Conservation (phyloP, 331 rosid genomes). For the Acacia concinna region DNA sequence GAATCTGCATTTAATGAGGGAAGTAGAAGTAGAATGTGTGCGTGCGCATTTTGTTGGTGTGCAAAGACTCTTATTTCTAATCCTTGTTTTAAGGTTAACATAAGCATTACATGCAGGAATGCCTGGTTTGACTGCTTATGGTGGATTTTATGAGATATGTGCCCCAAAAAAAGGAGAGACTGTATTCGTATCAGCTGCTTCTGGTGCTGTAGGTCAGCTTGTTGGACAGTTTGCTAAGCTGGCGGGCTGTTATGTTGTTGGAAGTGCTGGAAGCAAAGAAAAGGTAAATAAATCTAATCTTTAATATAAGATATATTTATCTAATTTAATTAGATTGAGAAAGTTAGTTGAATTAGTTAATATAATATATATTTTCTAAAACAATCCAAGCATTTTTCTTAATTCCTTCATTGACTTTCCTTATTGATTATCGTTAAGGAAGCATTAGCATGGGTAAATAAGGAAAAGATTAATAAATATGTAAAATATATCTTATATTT, state of each 20-base stretch:
- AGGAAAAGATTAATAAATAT: too few species aligned
- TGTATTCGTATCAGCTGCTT: conserved; percentile 17
- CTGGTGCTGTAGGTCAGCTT: conserved; percentile 25
- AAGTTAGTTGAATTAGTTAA: too few species aligned
- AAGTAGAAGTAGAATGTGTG: background rate
- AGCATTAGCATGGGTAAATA: too few species aligned
- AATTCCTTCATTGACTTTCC: too few species aligned
- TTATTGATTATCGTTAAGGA: too few species aligned
- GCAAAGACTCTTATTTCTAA: background rate
- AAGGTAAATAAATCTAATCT: background rate
- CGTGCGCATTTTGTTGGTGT: background rate
- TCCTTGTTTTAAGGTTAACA: background rate
- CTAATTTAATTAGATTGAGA: too few species aligned
- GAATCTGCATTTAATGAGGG: background rate
- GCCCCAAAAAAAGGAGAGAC: conserved; percentile 13
- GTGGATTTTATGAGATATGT: background rate
- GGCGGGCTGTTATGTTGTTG: conserved; percentile 22
- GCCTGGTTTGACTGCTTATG: conserved; percentile 12
- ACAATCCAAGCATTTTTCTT: too few species aligned
- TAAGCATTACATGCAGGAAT: conserved; percentile 1
- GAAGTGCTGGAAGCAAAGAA: conserved; percentile 16
- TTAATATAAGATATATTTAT: too few species aligned
- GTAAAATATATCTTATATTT: too few species aligned
- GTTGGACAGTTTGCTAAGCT: conserved; percentile 7
- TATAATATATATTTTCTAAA: too few species aligned